Evolutionary conservation across 257 asterid species (phyloP).

Genomic region (Ballota nigra): DNA sequence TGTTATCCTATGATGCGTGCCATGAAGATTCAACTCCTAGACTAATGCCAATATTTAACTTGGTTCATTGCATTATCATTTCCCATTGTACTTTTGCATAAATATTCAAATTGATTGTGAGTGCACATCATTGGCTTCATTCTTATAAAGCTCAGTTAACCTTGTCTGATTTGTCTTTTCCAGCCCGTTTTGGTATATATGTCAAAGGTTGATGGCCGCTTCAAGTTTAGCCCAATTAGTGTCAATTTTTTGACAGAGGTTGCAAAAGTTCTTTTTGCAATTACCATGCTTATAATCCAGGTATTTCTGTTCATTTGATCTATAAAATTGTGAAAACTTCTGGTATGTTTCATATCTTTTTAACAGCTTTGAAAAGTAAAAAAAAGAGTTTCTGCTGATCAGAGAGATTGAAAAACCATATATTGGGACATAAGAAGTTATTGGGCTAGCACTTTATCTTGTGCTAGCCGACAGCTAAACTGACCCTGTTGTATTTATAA

Average conservation of each 20-base stretch:
- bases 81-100: background rate
- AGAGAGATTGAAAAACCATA: conserved; percentile 9
- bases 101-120: conserved; percentile 7
- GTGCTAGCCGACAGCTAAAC: conserved; percentile 20
- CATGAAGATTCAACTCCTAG: background rate
- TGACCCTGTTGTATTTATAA: conserved; percentile 17
- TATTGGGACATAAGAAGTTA: conserved; percentile 5
- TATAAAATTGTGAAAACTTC: conserved; percentile 1
- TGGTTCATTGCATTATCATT: background rate
- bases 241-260: conserved; percentile 93
- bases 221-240: conserved; percentile 92
- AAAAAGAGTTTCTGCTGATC: background rate
- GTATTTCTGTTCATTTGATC: conserved; percentile 37
- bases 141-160: conserved; percentile 19
- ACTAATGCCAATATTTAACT: background rate
- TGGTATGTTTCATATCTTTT: background rate
- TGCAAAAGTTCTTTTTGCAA: conserved; percentile 79
- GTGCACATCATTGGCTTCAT: conserved; percentile 7
- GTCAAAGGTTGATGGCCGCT: conserved; percentile 97
- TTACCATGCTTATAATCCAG: conserved; percentile 87
- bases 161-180: conserved; percentile 29
- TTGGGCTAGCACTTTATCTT: background rate
- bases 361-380: background rate
- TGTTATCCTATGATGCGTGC: background rate
- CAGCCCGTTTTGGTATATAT: conserved; percentile 90